phyloP scores from a whole-genome alignment of 2,329 filamentous ascomycete species.

The Pseudogymnoascus sp. region DNA sequence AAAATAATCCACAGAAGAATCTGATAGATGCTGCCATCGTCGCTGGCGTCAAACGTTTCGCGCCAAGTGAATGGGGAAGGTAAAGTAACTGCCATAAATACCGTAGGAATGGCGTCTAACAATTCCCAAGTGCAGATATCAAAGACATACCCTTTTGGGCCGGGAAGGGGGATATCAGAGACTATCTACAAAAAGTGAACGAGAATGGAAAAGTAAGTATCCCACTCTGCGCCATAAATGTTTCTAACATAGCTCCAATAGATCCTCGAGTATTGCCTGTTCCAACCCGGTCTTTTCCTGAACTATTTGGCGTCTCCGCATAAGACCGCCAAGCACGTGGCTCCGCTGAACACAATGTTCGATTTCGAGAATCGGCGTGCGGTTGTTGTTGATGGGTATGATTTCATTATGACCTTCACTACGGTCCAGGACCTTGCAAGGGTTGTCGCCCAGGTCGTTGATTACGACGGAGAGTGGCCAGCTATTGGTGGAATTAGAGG shows the following conservation, averaged over 20 bases:
- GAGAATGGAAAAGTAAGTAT: conserved; percentile 30
- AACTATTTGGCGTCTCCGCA: conserved; percentile 42
- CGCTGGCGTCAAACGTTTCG: conserved; percentile 36
- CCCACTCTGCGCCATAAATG: not conserved
- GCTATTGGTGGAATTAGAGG: conserved; percentile 28
- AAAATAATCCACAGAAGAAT: conserved; percentile 31
- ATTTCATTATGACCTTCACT: conserved; percentile 38
- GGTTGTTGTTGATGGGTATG: conserved; percentile 36
- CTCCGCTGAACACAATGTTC: conserved; percentile 25
- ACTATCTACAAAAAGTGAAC: conserved; percentile 38
- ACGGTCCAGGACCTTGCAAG: conserved; percentile 37
- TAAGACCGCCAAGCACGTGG: conserved; percentile 32
- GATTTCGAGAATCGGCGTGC: conserved; percentile 33
- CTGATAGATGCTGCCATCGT: conserved; percentile 34
- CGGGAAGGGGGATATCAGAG: conserved; percentile 35
- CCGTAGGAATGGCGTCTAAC: not conserved
- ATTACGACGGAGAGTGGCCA: conserved; percentile 29
- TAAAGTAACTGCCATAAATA: not conserved
- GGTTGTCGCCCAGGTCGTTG: conserved; percentile 28
- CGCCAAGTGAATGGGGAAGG: conserved; percentile 32
- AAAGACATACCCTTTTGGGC: conserved; percentile 29
- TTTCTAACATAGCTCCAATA: conserved; percentile 14
- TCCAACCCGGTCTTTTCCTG: conserved; percentile 42
- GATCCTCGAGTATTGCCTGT: conserved; percentile 43
- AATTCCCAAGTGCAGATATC: conserved; percentile 25